A percentile compares a stretch with the other conserved stretches of the same genome.
These are phyloP conservation scores for Aristolochia fimbriata DNA, from an alignment of 164 flowering plant species.

Conservation along the genomic window DNA sequence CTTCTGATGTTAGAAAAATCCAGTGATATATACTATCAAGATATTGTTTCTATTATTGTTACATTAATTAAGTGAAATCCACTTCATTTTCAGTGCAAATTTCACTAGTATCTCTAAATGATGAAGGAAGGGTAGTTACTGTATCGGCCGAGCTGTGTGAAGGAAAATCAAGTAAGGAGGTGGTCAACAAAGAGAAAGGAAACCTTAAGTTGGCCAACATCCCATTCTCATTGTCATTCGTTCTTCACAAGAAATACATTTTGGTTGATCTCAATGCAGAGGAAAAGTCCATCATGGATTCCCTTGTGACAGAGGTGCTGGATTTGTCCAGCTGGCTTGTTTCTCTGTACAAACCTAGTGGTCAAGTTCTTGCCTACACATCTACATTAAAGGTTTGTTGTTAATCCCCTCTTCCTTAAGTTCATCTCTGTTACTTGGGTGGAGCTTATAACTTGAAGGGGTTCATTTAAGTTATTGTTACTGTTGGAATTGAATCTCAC, in stretches of 20 bases:
- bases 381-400: constrained; percentile 59
- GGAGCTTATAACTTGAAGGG: too few relatives aligned
- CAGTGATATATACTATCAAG: too few relatives aligned
- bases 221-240: constrained; percentile 78
- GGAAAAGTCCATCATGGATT: constrained; percentile 47
- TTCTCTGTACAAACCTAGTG: constrained; percentile 84
- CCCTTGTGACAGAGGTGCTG: constrained; percentile 54
- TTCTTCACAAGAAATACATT: constrained; percentile 76
- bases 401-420: background rate
- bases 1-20: too few relatives aligned
- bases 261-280: constrained; percentile 88
- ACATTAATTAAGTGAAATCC: too few relatives aligned
- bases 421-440: background rate
- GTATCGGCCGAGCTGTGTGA: constrained; percentile 33
- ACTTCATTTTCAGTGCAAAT: constrained; percentile 52
- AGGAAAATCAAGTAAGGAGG: constrained; percentile 33
- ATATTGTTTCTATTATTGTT: too few relatives aligned
- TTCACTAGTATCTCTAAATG: constrained; percentile 72
- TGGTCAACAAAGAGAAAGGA: constrained; percentile 69
- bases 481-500: too few relatives aligned
- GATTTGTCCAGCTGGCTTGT: constrained; percentile 61
- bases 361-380: constrained; percentile 62
- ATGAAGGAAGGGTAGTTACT: constrained; percentile 54
- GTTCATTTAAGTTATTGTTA: too few relatives aligned
- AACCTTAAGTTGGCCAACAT: constrained; percentile 37